Conservation (phyloP, 2,329 filamentous ascomycete species). For the Beauveria sp. region DNA sequence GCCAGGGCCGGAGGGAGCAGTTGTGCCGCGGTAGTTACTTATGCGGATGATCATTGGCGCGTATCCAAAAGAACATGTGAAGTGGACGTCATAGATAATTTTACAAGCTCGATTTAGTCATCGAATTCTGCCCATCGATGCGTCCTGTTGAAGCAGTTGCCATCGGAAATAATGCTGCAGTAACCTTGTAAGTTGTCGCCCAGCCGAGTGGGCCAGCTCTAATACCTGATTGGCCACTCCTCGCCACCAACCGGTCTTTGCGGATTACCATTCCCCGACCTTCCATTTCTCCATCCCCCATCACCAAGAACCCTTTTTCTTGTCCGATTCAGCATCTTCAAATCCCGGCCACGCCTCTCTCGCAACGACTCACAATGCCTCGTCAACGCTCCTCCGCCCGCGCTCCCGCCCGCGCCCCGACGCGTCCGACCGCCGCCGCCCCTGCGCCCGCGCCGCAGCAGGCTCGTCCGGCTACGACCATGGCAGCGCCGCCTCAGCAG, state of each 20-base stretch:
- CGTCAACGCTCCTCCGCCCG: conserved; percentile 64
- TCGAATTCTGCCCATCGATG: too few relatives aligned
- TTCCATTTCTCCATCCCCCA: conserved; percentile 16
- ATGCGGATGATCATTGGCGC: too few relatives aligned
- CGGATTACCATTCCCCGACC: conserved; percentile 22
- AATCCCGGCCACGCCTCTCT: conserved; percentile 8
- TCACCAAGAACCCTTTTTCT: background rate
- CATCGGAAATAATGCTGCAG: background rate
- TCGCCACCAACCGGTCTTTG: conserved; percentile 17
- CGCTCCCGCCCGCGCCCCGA: conserved; percentile 47
- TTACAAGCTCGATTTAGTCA: too few relatives aligned
- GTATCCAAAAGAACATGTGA: too few relatives aligned
- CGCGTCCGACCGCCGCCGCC: conserved; percentile 59
- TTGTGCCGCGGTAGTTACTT: too few relatives aligned
- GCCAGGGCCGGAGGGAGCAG: too few relatives aligned
- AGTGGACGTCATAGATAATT: too few relatives aligned
- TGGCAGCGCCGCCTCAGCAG: conserved; percentile 44
- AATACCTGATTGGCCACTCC: conserved; percentile 21
- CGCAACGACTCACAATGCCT: conserved; percentile 48
- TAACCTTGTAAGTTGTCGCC: background rate
- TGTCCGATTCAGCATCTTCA: background rate
- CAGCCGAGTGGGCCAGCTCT: conserved; percentile 2
- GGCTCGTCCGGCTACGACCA: conserved; percentile 62
- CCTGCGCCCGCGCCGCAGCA: conserved; percentile 53
- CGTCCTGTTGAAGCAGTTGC: background rate